phyloP scores from a whole-genome alignment of 2,329 filamentous ascomycete genomes.

The Ophiostoma sp. region DNA sequence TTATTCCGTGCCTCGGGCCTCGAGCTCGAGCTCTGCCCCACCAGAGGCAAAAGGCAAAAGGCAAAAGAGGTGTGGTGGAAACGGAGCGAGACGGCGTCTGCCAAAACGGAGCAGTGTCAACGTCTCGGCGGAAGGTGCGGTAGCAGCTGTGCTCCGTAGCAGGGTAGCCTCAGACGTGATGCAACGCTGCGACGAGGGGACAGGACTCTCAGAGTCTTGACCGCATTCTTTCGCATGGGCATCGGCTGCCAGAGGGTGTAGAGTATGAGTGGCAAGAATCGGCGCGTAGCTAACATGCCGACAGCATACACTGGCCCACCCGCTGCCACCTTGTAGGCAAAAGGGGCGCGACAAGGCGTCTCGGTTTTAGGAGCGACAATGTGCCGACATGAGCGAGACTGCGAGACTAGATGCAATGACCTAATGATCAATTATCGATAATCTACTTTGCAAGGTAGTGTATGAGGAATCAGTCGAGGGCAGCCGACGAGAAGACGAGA shows the following conservation, averaged over 20 bases:
- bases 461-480: too few relatives aligned
- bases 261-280: background rate
- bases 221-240: background rate
- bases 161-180: slow-evolving; percentile 5
- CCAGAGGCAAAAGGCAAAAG: background rate
- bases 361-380: slow-evolving; percentile 20
- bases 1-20: slow-evolving; percentile 9
- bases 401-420: too few relatives aligned
- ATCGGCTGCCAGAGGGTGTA: too few relatives aligned
- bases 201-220: background rate
- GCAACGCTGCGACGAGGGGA: slow-evolving; percentile 3
- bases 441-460: too few relatives aligned
- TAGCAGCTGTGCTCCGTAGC: background rate
- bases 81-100: background rate
- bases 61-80: background rate
- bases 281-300: background rate
- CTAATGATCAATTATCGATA: background rate
- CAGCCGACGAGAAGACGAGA: too few relatives aligned
- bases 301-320: background rate
- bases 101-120: background rate
- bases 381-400: slow-evolving; percentile 13
- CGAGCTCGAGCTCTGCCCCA: slow-evolving; percentile 1
- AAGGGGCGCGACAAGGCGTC: slow-evolving; percentile 5
- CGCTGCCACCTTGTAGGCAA: background rate
- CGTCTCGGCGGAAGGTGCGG: background rate